A percentile compares a stretch with the other conserved stretches of the same genome.
Conservation (phyloP, 192 early-diverging fungal genomes). For the Coemansia pectinata region DNA sequence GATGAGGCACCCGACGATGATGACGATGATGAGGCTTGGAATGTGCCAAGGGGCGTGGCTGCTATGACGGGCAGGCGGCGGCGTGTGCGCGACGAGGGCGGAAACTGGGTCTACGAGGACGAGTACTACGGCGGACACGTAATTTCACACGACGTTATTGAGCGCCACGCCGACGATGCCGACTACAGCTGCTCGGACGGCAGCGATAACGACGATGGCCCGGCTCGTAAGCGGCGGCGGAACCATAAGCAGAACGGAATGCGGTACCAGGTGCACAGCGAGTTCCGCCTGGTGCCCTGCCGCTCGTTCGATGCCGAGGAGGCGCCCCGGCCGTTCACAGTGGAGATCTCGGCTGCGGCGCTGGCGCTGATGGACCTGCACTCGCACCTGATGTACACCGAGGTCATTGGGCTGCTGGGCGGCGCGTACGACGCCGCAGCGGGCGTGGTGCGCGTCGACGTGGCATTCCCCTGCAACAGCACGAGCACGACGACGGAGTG, state of each 20-base stretch:
- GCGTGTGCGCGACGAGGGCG: conserved; percentile 9
- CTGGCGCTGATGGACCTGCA: conserved; percentile 93
- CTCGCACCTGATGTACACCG: conserved; percentile 85
- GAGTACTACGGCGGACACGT: conserved; percentile 35
- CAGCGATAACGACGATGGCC: conserved; percentile 2
- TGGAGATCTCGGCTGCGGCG: conserved; percentile 30
- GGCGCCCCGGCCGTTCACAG: conserved; percentile 15
- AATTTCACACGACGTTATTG: conserved; percentile 33
- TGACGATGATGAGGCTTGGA: not conserved
- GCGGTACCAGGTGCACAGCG: conserved; percentile 20
- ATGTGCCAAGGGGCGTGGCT: not conserved
- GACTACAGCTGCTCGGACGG: conserved; percentile 28
- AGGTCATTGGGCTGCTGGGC: conserved; percentile 92
- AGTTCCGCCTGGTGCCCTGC: conserved; percentile 48
- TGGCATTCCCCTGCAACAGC: conserved; percentile 80
- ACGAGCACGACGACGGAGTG: conserved; percentile 85
- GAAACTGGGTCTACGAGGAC: conserved; percentile 22
- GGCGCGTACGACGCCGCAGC: conserved; percentile 63
- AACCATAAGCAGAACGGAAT: not conserved
- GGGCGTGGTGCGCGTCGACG: conserved; percentile 59
- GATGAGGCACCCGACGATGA: not conserved
- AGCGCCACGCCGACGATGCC: conserved; percentile 33
- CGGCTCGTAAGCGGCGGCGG: conserved; percentile 1
- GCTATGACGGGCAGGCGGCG: conserved; percentile 7
- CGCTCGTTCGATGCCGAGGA: conserved; percentile 4